Evolutionary conservation across 2,329 filamentous ascomycete species (phyloP).

Genomic region (Hysterium pulicare): DNA sequence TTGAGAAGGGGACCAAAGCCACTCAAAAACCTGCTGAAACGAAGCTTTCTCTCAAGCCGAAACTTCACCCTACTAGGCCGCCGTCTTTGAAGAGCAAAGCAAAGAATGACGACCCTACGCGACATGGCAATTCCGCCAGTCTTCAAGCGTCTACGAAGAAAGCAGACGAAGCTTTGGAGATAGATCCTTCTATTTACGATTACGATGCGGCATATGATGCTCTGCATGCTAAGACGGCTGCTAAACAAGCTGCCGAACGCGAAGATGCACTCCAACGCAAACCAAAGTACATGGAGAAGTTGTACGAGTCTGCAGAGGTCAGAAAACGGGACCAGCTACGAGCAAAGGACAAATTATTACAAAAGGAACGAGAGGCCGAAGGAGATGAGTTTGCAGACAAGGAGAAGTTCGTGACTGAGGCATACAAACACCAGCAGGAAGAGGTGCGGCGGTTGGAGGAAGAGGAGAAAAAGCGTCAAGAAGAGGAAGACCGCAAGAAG

Average conservation of each 20-base stretch:
- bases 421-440: slow-evolving; percentile 77
- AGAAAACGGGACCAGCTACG: slow-evolving; percentile 75
- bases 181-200: slow-evolving; percentile 77
- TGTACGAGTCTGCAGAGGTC: slow-evolving; percentile 70
- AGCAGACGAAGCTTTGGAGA: slow-evolving; percentile 60
- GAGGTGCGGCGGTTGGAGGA: slow-evolving; percentile 68
- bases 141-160: slow-evolving; percentile 61
- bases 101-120: slow-evolving; percentile 33
- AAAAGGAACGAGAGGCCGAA: slow-evolving; percentile 73
- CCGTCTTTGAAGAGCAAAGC: slow-evolving; percentile 37
- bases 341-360: slow-evolving; percentile 76
- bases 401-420: slow-evolving; percentile 81
- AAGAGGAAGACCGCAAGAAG: slow-evolving; percentile 63
- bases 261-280: slow-evolving; percentile 58
- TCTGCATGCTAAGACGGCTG: slow-evolving; percentile 56
- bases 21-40: slow-evolving; percentile 17
- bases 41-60: slow-evolving; percentile 30
- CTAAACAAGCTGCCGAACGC: slow-evolving; percentile 54
- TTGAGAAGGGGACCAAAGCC: slow-evolving; percentile 49
- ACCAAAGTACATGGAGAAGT: slow-evolving; percentile 74
- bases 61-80: slow-evolving; percentile 28
- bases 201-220: slow-evolving; percentile 82
- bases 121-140: slow-evolving; percentile 64
- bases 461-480: slow-evolving; percentile 65
- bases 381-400: slow-evolving; percentile 79